A percentile compares a stretch with the other conserved stretches of the same genome.
Evolutionary conservation across 2,329 filamentous ascomycete species (phyloP).

Genomic region (Hansfordia pulvinata): DNA sequence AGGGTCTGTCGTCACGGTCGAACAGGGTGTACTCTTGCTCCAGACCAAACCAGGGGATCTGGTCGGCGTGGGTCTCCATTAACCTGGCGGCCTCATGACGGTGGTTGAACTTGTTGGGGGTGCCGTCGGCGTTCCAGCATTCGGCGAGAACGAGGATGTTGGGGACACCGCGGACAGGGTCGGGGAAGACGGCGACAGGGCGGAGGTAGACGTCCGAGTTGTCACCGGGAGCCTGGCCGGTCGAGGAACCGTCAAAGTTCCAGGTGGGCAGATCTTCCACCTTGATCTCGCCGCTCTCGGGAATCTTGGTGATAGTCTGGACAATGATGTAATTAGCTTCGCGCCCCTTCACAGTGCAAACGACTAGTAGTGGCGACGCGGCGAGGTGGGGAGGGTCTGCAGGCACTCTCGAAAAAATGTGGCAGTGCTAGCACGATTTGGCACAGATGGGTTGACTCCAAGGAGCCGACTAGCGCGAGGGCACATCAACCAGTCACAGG

Average conservation of each 20-base stretch:
- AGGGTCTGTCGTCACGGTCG: constrained; percentile 74
- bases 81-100: constrained; percentile 81
- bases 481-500: too few species aligned
- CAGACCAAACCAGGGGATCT: constrained; percentile 93
- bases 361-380: too few species aligned
- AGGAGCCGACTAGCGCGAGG: too few species aligned
- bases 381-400: too few species aligned
- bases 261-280: constrained; percentile 38
- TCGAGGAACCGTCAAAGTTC: constrained; percentile 67
- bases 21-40: constrained; percentile 97
- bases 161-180: constrained; percentile 78
- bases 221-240: constrained; percentile 80
- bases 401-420: too few species aligned
- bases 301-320: constrained; percentile 33
- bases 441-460: too few species aligned
- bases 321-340: constrained; percentile 6
- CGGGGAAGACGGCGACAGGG: constrained; percentile 77
- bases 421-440: too few species aligned
- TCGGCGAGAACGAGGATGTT: constrained; percentile 93
- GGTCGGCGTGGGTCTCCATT: constrained; percentile 73
- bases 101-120: constrained; percentile 97
- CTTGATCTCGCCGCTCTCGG: constrained; percentile 26
- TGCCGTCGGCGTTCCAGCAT: constrained; percentile 88
- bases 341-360: neutral
- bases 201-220: constrained; percentile 97